Evolutionary conservation across 148 eudicot species (phyloP), one percentile per base, ranked within the genome.

Genomic region (Rhododendron simsii): DNA sequence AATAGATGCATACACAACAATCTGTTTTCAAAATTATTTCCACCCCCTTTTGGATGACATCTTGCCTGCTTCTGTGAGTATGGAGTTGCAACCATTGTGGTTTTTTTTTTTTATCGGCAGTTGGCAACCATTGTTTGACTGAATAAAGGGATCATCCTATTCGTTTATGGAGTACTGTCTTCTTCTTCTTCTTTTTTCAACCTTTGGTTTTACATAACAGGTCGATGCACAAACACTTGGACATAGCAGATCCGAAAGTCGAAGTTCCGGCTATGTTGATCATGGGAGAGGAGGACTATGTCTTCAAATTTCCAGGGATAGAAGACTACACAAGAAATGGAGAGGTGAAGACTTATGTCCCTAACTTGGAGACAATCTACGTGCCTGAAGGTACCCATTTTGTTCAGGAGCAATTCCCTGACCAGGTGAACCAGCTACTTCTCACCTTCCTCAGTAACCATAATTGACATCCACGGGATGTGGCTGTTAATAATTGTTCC

Each of bases 341-440:
- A 78, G 53, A 41, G 55, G 90, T 81, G 75, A 89, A 91, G 65
- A 13, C n/a, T 7, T 87, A 65, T 67, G 89, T 84, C 21, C 91
- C 91, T 3, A 84, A 89, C 53, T 85, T 89, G 89, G 92, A 91
- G 84, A 85, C 69, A 26, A 28, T 20, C n/a, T 89, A 59, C 78
- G 13, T 91, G 83, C 87, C 91, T 10, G 89, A 91, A 81, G 92
- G 91, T 18, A 67, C 78, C 33, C 92, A 91, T 86, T 91, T 91
- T 63, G 90, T 89, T 80, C 91, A 87, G 59, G 39, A 37, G 39
- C 39, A 37, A 37, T 37, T 37, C 39, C 39, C 39, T 37, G 39
- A 37, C 39, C 39, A 82, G 65, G 86, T 88, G 26, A 91, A 88
- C 81, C 69, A 83, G 61, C 86, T 87, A 9, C 80, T 91, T 50